Percentiles rank a stretch among this genome's conserved stretches.
These are phyloP conservation scores for Malassezia sp. DNA, from an alignment of 1,284 basidiomycete genomes.

Conservation along the genomic window DNA sequence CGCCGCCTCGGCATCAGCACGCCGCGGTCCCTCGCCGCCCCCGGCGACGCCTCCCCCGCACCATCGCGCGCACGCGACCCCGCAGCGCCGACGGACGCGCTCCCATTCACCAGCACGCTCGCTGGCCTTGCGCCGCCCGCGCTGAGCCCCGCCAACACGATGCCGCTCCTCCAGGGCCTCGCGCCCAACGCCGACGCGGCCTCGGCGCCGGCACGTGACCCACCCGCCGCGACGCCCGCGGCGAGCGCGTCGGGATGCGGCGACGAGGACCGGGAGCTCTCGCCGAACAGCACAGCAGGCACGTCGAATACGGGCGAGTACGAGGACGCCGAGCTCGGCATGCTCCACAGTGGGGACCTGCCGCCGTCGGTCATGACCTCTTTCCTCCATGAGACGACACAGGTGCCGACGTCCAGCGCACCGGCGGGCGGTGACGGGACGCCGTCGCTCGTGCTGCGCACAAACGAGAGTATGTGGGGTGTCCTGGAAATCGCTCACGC, in stretches of 20 bases:
- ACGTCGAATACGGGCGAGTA: slow-evolving; percentile 26
- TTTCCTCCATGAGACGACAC: slow-evolving; percentile 19
- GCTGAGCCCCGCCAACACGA: slow-evolving; percentile 9
- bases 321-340: slow-evolving; percentile 29
- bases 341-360: no score
- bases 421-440: no score
- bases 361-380: no score
- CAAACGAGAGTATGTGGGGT: no score
- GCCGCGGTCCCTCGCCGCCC: not conserved
- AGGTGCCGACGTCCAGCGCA: slow-evolving; percentile 14
- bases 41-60: not conserved
- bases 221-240: slow-evolving; percentile 20
- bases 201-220: slow-evolving; percentile 21
- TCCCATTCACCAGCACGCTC: slow-evolving; percentile 8
- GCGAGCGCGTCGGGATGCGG: slow-evolving; percentile 18
- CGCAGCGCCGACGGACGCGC: not conserved
- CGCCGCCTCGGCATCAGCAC: slow-evolving; percentile 26
- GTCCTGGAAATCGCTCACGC: no score
- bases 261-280: slow-evolving; percentile 27
- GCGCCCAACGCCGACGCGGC: slow-evolving; percentile 9
- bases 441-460: not conserved
- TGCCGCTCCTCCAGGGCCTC: slow-evolving; percentile 3
- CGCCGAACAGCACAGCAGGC: slow-evolving; percentile 13
- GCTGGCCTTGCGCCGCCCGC: slow-evolving; percentile 13
- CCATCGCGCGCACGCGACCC: not conserved